phyloP scores from a whole-genome alignment of 2,329 filamentous ascomycete genomes.

The Coniochaeta hoffmannii region DNA sequence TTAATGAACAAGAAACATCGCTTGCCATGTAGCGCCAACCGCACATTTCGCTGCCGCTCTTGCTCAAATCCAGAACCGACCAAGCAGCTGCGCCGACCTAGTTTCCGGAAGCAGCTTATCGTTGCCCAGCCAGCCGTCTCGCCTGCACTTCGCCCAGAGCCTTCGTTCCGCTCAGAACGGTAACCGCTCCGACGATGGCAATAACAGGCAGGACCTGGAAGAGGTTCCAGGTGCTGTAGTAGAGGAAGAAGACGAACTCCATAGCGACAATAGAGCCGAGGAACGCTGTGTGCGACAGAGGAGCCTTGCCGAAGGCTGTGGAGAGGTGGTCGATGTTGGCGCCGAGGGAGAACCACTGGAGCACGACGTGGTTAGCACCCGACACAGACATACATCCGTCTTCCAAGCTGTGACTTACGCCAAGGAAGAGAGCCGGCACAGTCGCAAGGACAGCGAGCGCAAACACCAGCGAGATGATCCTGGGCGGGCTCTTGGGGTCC shows the following conservation, averaged over 20 bases:
- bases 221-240: slow-evolving; percentile 87
- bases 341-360: slow-evolving; percentile 71
- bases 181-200: slow-evolving; percentile 57
- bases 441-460: slow-evolving; percentile 63
- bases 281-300: slow-evolving; percentile 76
- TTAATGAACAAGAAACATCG: neutral
- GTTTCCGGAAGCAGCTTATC: slow-evolving; percentile 25
- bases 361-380: no score
- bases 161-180: slow-evolving; percentile 81
- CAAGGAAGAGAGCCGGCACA: slow-evolving; percentile 64
- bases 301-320: slow-evolving; percentile 68
- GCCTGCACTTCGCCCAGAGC: slow-evolving; percentile 90
- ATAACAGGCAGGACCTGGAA: slow-evolving; percentile 80
- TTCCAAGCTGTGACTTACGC: slow-evolving; percentile 40
- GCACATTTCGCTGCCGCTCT: neutral
- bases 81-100: neutral
- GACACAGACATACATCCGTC: no score
- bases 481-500: slow-evolving; percentile 73
- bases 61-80: neutral
- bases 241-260: slow-evolving; percentile 89
- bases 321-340: slow-evolving; percentile 74
- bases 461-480: slow-evolving; percentile 73
- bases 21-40: neutral
- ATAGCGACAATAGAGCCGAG: slow-evolving; percentile 80
- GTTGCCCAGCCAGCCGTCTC: slow-evolving; percentile 69